phyloP scores from a whole-genome alignment of 768 basidiomycete species.

The Leucosporidium creatinivorum region DNA sequence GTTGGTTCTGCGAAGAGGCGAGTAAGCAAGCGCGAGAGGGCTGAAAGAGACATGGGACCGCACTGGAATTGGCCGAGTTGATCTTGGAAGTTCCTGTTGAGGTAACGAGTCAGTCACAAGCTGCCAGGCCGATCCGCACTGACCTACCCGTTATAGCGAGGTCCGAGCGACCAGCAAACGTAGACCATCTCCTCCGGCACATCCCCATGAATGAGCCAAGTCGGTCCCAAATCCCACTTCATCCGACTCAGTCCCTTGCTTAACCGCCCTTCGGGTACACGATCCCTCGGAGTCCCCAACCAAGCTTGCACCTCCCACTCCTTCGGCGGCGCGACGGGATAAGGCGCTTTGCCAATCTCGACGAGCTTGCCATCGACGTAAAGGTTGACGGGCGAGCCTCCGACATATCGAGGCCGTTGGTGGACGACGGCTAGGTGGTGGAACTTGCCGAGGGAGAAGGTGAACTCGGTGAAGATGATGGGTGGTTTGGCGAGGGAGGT shows the following conservation, averaged over 20 bases:
- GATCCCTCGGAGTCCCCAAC: constrained; percentile 6
- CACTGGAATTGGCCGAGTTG: constrained; percentile 4
- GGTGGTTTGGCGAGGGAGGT: constrained; percentile 3
- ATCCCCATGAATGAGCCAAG: constrained; percentile 8
- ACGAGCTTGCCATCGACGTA: constrained; percentile 14
- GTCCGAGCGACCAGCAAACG: not conserved
- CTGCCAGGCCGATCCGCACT: too few relatives aligned
- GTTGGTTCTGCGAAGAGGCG: not conserved
- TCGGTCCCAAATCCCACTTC: constrained; percentile 13
- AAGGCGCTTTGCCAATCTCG: not conserved
- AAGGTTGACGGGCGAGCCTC: not conserved
- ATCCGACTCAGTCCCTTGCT: not conserved
- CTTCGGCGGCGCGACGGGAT: constrained; percentile 3
- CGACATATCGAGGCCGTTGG: constrained; percentile 5
- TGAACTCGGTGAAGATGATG: constrained; percentile 2
- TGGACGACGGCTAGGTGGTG: constrained; percentile 16
- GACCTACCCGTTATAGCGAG: not conserved
- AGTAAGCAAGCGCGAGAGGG: not conserved
- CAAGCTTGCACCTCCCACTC: constrained; percentile 6
- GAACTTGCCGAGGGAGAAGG: not conserved
- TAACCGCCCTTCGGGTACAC: not conserved
- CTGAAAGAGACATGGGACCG: too few relatives aligned
- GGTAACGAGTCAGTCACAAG: too few relatives aligned
- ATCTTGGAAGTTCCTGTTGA: constrained; percentile 12
- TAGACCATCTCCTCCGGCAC: constrained; percentile 11